These are phyloP conservation scores for Ocimum tenuiflorum DNA, from an alignment of 257 asterid genomes.

Conservation along the genomic window DNA sequence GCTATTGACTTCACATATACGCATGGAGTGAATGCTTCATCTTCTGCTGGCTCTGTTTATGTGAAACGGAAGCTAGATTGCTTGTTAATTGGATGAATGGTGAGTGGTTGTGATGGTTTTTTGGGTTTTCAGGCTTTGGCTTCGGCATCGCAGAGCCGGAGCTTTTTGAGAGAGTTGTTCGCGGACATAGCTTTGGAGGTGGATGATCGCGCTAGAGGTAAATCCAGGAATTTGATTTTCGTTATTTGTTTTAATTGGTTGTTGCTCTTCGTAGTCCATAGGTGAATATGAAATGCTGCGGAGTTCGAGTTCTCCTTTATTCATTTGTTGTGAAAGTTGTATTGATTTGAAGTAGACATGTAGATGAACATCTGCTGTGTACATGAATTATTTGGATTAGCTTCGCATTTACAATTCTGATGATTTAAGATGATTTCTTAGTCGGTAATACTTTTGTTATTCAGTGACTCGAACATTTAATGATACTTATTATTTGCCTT, in stretches of 20 bases:
- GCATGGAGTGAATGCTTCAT: background rate
- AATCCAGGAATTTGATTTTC: background rate
- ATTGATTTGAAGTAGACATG: background rate
- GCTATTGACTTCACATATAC: background rate
- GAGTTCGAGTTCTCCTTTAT: background rate
- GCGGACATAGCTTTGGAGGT: constrained; percentile 91
- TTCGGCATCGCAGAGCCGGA: constrained; percentile 61
- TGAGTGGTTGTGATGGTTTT: background rate
- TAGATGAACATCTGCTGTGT: background rate
- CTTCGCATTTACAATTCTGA: background rate
- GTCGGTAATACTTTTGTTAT: background rate
- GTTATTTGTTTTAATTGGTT: background rate
- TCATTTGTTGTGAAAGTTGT: background rate
- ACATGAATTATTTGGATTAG: background rate
- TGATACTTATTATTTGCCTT: constrained; percentile 15
- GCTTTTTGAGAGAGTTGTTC: constrained; percentile 71
- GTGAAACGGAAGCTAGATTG: background rate
- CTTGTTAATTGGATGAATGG: background rate
- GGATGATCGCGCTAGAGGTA: constrained; percentile 90
- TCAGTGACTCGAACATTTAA: background rate
- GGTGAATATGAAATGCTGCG: background rate
- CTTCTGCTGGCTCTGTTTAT: background rate
- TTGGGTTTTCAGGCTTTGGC: constrained; percentile 44
- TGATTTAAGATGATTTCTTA: constrained; percentile 3
- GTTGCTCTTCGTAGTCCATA: background rate